Percentiles rank a stretch among this genome's conserved stretches.
phyloP scores from a whole-genome alignment of 2,329 filamentous ascomycete genomes.

The Escovopsis sp. region DNA sequence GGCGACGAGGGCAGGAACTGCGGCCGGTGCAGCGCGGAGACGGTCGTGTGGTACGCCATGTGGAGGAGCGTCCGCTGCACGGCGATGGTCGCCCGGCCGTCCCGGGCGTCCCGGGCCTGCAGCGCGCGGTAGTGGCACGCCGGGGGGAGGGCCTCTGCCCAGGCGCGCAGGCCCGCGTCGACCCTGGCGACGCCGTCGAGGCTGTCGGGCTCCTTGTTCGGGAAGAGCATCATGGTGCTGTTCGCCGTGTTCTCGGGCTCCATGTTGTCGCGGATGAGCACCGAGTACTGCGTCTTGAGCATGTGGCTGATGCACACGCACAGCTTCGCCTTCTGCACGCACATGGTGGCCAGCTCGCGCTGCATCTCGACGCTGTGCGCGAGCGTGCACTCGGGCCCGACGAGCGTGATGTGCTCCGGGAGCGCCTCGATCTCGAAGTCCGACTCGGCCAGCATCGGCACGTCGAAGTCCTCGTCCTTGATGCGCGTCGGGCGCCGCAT shows the following conservation, averaged over 20 bases:
- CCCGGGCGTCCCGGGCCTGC: constrained; percentile 38
- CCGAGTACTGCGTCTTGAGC: constrained; percentile 81
- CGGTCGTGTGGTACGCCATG: constrained; percentile 86
- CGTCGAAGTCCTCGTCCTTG: constrained; percentile 85
- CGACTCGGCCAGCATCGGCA: constrained; percentile 70
- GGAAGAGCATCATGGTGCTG: constrained; percentile 76
- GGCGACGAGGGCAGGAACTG: constrained; percentile 72
- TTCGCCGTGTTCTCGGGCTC: constrained; percentile 63
- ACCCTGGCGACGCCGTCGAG: constrained; percentile 65
- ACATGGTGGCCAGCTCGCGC: constrained; percentile 69
- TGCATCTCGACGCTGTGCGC: constrained; percentile 61
- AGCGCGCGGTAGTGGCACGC: constrained; percentile 54
- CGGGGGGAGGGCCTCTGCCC: constrained; percentile 57
- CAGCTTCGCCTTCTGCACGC: constrained; percentile 80
- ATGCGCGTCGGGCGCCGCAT: constrained; percentile 89
- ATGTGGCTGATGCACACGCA: constrained; percentile 84
- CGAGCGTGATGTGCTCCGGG: constrained; percentile 50
- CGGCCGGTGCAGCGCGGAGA: constrained; percentile 80
- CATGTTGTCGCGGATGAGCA: constrained; percentile 70
- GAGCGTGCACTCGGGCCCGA: constrained; percentile 55
- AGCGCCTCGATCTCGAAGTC: constrained; percentile 71
- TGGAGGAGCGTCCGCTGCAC: constrained; percentile 77
- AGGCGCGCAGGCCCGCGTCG: constrained; percentile 64
- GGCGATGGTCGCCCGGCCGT: constrained; percentile 43
- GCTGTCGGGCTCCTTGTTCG: constrained; percentile 73